Evolutionary conservation across 2,329 filamentous ascomycete species (phyloP), one percentile per base, ranked within the genome.

Genomic region (Calonectria leucothoes): DNA sequence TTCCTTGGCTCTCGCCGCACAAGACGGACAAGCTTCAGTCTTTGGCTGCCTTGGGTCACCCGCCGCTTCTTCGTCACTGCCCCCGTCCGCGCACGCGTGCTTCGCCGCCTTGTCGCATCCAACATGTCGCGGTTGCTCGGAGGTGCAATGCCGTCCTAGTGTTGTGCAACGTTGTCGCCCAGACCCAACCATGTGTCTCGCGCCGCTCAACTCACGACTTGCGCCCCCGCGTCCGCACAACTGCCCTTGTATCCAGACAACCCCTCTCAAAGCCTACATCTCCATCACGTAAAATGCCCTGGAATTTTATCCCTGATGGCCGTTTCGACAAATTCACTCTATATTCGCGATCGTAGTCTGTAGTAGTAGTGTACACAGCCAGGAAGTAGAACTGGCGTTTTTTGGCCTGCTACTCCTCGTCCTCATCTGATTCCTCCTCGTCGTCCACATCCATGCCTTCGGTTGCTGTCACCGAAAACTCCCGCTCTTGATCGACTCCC

Each of bases 371-470:
- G 72, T 83, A 83, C 81, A 82, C 78, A 76, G 76, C 78, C 79
- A 72, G 71, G 71, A 73, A 72, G 74, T 66, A 74, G 74, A 72
- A 75, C 71, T 55, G 52, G 71, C 45, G 64, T 37, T 73, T 49
- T 49, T 59, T 48, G 27, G 73, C 72, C 73, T 20, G 70, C 66
- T 76, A 78, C 76, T 80, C 76, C 63, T 82, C 80, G 67, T 84
- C 83, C 57, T 84, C 82, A 42, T 87, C 86, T 23, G 93, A 91
- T 42, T 93, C 93, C 29, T 93, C 93, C 27, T 94, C 93, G 59
- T 94, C 93, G 83, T 98, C 96, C 81, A 98, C 95, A 71, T 98
- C 97, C 94, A 97, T 97, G 6, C 95, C 95, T 85, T 99, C 97
- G 2, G 93, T 94, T 33, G 94, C 97, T 67, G 91, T 93, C 55